phyloP scores from a whole-genome alignment of 768 basidiomycete genomes.

The Pleurotus pulmonarius region DNA sequence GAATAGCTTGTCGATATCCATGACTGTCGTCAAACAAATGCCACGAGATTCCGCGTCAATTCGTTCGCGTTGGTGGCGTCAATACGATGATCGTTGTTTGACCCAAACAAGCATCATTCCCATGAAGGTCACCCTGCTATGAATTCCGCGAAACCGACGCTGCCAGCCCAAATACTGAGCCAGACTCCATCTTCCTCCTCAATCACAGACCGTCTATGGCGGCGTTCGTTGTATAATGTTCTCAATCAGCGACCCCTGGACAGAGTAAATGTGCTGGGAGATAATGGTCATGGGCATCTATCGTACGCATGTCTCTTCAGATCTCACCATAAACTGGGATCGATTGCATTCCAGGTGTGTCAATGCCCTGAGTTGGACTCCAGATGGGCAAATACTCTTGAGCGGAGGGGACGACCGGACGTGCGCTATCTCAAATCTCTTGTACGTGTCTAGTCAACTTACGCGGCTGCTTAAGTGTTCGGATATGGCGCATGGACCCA shows the following conservation, averaged over 20 bases:
- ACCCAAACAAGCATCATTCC: neutral
- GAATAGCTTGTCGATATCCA: constrained; percentile 47
- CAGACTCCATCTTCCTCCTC: neutral
- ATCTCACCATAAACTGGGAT: neutral
- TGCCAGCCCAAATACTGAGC: neutral
- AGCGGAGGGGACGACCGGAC: constrained; percentile 75
- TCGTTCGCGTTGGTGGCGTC: neutral
- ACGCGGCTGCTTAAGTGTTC: constrained; percentile 41
- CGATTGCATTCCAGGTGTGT: constrained; percentile 52
- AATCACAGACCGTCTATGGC: neutral
- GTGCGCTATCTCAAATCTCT: constrained; percentile 26
- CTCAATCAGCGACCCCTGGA: constrained; percentile 32
- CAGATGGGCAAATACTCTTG: constrained; percentile 59
- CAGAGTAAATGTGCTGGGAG: constrained; percentile 71
- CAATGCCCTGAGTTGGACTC: constrained; percentile 74
- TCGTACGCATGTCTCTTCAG: constrained; percentile 40
- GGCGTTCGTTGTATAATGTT: neutral
- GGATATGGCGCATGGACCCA: constrained; percentile 73
- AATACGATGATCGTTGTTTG: neutral
- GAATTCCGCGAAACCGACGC: neutral
- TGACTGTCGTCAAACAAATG: constrained; percentile 9
- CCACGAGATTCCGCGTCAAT: neutral
- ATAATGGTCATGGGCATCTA: constrained; percentile 55
- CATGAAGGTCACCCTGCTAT: neutral
- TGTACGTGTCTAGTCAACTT: neutral